Evolutionary conservation across 2,329 filamentous ascomycete species (phyloP).

Genomic region (Bipolaris zeicola): DNA sequence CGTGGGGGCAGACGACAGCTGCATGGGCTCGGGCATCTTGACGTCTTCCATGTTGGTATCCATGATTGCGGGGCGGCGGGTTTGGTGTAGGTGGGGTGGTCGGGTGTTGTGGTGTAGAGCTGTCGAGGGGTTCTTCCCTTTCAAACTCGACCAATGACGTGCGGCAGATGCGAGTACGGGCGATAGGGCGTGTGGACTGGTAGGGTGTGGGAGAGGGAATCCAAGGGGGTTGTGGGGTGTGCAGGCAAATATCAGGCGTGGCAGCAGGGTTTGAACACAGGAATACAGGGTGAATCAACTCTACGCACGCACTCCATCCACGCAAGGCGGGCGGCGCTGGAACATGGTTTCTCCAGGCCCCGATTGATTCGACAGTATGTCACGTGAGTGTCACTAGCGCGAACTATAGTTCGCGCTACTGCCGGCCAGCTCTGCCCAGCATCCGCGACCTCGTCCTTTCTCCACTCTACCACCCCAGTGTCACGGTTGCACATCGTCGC

Average conservation of each 20-base stretch:
- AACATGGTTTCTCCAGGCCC: constrained; percentile 8
- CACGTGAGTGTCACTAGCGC: constrained; percentile 10
- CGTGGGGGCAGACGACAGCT: constrained; percentile 69
- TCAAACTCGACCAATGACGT: constrained; percentile 49
- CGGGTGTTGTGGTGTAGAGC: constrained; percentile 37
- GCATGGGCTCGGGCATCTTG: constrained; percentile 78
- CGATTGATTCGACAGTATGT: not conserved
- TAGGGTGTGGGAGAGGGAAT: not conserved
- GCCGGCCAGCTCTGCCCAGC: constrained; percentile 11
- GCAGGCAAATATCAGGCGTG: constrained; percentile 20
- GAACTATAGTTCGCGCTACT: constrained; percentile 15
- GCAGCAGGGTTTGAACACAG: constrained; percentile 25
- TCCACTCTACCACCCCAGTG: constrained; percentile 14
- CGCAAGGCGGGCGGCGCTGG: constrained; percentile 11
- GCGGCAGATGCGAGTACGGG: constrained; percentile 24
- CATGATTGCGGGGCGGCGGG: constrained; percentile 62
- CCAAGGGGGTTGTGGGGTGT: constrained; percentile 16
- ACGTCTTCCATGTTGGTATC: constrained; percentile 99
- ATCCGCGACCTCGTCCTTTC: constrained; percentile 13
- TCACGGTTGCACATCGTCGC: constrained; percentile 15
- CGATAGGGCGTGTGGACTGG: constrained; percentile 8
- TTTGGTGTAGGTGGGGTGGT: constrained; percentile 29
- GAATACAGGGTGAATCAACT: constrained; percentile 28
- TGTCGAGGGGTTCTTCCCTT: constrained; percentile 46
- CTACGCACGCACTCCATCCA: constrained; percentile 22